Base-by-base conservation (phyloP, 176 grass and related monocot genomes). In the Oropetium thomaeum region DNA sequence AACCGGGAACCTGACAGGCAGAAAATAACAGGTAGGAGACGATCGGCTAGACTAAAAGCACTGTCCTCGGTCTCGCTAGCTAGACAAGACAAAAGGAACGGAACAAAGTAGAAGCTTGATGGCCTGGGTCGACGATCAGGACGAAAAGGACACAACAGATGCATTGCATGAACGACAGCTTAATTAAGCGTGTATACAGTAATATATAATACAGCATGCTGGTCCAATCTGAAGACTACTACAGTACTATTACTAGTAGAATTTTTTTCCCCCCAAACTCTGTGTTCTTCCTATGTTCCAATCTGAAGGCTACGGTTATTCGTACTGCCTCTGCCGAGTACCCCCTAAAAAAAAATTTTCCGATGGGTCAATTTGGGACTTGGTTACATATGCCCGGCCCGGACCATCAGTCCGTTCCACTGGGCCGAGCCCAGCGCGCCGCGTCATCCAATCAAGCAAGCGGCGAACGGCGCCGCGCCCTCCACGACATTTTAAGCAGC, bases 71-170 rank as follows among this genome's bases (percentile, higher is more conserved):
- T 61, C 39, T n/a, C n/a, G n/a, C n/a, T n/a, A n/a, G n/a, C n/a
- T n/a, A n/a, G n/a, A 5, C 64, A 20, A 15, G 73, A 77, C 81
- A 77, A 62, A 27, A 60, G 73, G 42, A 83, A 62, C 20, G 25
- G 33, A 41, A 83, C 73, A 83, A 83, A 69, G 64, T 29, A 52
- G 73, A 77, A 62, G 65, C n/a, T 11, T 11, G 71, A 60, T 83
- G 63, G 52, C 2, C 62, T 27, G 20, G 39, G n/a, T n/a, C n/a
- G n/a, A n/a, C n/a, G 28, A 23, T 75, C 70, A 17, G 38, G 17
- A 25, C n/a, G 30, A 81, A 30, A 48, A 48, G 49, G 71, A 67
- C 62, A 37, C 38, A 61, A 67, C 62, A 37, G 49, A 61, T 61
- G 23, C 53, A 40, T n/a, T 76, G 63, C 81, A 60, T 49, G 64